Evolutionary conservation across 768 basidiomycete species (phyloP), one percentile per base, ranked within the genome.

Genomic region (Tulasnella sp.): DNA sequence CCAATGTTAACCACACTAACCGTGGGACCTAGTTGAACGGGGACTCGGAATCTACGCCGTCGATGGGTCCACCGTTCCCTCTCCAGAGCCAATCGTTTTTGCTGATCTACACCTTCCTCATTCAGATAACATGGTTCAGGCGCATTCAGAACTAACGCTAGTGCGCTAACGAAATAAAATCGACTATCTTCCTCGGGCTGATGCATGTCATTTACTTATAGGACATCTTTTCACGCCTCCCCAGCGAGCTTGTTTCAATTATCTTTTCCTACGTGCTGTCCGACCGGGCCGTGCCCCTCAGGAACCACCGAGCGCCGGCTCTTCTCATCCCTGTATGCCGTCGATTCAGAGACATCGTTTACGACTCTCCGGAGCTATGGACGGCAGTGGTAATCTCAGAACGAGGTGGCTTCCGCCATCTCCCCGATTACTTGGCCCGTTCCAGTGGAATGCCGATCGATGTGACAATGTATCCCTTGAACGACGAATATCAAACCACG

Each of bases 391-490:
- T 34, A 18, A 12, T 69, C 16, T 69, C 64, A 14, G 64, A 28
- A 28, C 24, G 64, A 34, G 64, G 64, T 11, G 64, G 64, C 64
- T 69, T 69, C 34, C 64, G 64, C 64, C 64, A 69, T 69, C 64
- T 69, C 3, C 64, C 64, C 28, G 64, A 69, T 16, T 69, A 69
- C 34, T 69, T 69, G 64, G 64, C 31, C 37, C 64, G 64, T 20
- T 69, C 64, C 11, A 34, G 2, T 28, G 34, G 34, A 34, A 69
- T 22, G 64, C 64, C 64, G 2, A 28, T 69, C 34, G 64, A 69
- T 37, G 64, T 69, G 16, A 69, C 64, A 28, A 31, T 69, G 31
- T 69, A 69, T 9, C 64, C 64, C 11, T 37, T 69, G 28, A 14
- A 69, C 28, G 64, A 69, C 11, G 12, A 28, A 31, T 69, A 69